phyloP scores from a whole-genome alignment of 1,284 basidiomycete genomes.

The Cryptococcus maquisensis region DNA sequence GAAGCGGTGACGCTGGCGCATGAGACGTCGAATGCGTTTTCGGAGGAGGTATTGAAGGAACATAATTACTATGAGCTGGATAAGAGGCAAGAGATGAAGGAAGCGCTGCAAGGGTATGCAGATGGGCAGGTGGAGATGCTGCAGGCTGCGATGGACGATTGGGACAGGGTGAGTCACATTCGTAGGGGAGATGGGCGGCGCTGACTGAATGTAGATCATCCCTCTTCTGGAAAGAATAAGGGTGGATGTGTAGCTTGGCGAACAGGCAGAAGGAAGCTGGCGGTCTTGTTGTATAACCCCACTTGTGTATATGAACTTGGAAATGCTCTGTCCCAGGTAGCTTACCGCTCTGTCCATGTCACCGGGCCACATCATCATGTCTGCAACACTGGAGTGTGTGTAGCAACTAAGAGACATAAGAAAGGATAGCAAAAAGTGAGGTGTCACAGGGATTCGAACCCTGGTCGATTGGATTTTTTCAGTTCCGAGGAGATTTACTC shows the following conservation, averaged over 20 bases:
- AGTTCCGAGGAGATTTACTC: too few species aligned
- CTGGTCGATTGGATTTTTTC: too few species aligned
- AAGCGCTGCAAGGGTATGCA: constrained; percentile 79
- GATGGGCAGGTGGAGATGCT: constrained; percentile 95
- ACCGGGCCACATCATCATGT: too few species aligned
- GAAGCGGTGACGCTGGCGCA: constrained; percentile 92
- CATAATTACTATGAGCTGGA: constrained; percentile 82
- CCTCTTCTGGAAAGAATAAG: constrained; percentile 34
- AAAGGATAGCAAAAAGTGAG: too few species aligned
- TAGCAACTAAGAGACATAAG: too few species aligned
- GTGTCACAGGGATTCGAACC: too few species aligned
- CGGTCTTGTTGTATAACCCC: too few species aligned
- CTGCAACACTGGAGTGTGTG: too few species aligned
- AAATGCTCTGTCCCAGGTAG: too few species aligned
- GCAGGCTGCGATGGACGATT: constrained; percentile 77
- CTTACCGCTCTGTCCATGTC: too few species aligned
- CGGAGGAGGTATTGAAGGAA: constrained; percentile 85
- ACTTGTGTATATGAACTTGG: too few species aligned
- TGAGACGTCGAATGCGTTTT: constrained; percentile 92
- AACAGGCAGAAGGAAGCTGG: background rate
- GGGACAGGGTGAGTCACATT: constrained; percentile 59
- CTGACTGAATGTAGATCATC: constrained; percentile 23
- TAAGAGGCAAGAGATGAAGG: constrained; percentile 94
- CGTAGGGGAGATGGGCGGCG: background rate
- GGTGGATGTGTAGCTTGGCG: constrained; percentile 27